Conservation (phyloP, 495 filamentous ascomycete genomes). For the Hamigera avellanea region DNA sequence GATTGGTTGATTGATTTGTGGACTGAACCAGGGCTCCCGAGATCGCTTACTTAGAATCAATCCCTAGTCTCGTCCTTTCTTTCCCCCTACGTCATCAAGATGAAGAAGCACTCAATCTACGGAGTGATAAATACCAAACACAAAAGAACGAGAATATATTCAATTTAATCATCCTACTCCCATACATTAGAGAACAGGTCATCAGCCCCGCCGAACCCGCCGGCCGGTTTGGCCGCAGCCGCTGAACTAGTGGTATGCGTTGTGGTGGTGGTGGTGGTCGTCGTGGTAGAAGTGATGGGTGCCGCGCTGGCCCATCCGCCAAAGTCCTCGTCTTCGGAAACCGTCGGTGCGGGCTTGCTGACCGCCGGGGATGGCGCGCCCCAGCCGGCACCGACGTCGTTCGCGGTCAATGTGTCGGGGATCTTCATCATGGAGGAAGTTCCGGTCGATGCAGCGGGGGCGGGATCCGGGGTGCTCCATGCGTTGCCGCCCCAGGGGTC, state of each 20-base stretch:
- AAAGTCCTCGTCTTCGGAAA: constrained; percentile 82
- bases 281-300: constrained; percentile 33
- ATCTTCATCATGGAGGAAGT: constrained; percentile 34
- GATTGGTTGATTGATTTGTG: no score
- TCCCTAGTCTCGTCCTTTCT: no score
- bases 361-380: constrained; percentile 24
- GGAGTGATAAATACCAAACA: no score
- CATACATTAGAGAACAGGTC: constrained; percentile 94
- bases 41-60: no score
- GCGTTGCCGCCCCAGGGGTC: constrained; percentile 41
- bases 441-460: constrained; percentile 14
- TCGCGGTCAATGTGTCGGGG: constrained; percentile 33
- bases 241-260: constrained; percentile 10
- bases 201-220: constrained; percentile 59
- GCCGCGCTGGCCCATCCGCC: constrained; percentile 79
- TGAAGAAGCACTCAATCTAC: no score
- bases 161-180: constrained; percentile 38
- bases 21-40: no score
- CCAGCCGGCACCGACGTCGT: constrained; percentile 45
- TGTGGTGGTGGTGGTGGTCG: constrained; percentile 12
- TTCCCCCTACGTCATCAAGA: no score
- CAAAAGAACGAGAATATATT: no score
- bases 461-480: constrained; percentile 38
- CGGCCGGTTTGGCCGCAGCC: constrained; percentile 33
- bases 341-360: constrained; percentile 40